Evolutionary conservation across 345 rosid species (phyloP), one percentile per base, ranked within the genome.

Genomic region (Pugionium dolabratum): DNA sequence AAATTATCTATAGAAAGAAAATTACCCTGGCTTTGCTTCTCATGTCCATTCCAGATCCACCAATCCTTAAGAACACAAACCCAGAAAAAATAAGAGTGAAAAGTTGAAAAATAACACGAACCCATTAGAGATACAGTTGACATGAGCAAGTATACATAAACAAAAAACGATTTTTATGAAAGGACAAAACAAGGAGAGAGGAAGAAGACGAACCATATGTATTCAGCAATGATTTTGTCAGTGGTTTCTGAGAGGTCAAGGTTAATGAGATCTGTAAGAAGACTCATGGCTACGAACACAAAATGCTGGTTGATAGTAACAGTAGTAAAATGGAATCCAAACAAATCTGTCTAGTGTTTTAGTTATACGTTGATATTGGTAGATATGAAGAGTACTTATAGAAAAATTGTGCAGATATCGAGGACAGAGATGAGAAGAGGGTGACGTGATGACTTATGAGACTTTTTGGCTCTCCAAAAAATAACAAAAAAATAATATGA

Each of bases 1-100:
- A 18, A 18, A 18, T 18, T 18, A 18, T 18, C 34, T 33, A 32
- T 32, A 32, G 4, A 32, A 9, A 32, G 33, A 26, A 61, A 62
- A 1, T 62, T 69, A 87, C 96, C 88, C 84, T 87, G 56, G 88
- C 95, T 80, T 90, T 90, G 83, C 97, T 90, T 75, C 97, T 80
- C 62, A 87, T 44, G 56, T 90, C 95, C 82, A 90, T 79, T 9
- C 91, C 97, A 35, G 89, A 82, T 9, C 97, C 97, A 31, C 95
- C 97, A 30, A 87, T 74, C 97, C 91, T 90, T 59, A 57, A 8
- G 44, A 41, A 4, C 52, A 37, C 41, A 37, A 4, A 37, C 8
- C 18, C 18, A 18, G 18, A 18, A 18, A 2, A 40, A 33, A 47
- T 40, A n/a, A 69, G 5, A 59, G 29, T 42, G 1, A 10, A 31